A percentile compares a stretch with the other conserved stretches of the same genome.
These are phyloP conservation scores for Dryas integrifolia DNA, from an alignment of 331 rosid species.

Conservation along the genomic window DNA sequence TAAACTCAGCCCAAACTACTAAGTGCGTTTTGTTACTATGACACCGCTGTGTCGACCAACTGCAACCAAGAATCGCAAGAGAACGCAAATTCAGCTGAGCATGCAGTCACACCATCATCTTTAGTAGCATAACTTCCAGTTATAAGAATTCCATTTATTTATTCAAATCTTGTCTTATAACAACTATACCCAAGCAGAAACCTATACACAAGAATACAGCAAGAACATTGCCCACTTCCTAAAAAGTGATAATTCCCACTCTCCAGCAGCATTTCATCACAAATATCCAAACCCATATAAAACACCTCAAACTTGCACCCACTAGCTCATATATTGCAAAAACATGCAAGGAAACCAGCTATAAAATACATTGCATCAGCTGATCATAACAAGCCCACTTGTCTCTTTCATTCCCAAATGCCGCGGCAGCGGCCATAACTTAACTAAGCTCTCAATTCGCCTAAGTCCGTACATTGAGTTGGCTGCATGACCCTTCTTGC, in stretches of 20 bases:
- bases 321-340: neutral
- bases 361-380: slow-evolving; percentile 9
- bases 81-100: neutral
- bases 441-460: neutral
- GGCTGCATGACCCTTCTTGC: neutral
- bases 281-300: neutral
- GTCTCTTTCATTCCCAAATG: neutral
- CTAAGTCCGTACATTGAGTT: slow-evolving; percentile 4
- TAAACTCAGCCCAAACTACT: neutral
- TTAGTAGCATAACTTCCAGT: neutral
- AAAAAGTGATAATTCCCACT: neutral
- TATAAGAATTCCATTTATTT: neutral
- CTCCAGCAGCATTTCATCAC: too few species aligned
- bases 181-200: neutral
- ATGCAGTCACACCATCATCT: neutral
- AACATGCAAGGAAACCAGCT: neutral
- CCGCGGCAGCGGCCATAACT: neutral
- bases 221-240: neutral
- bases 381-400: neutral
- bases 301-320: neutral
- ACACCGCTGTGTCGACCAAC: neutral
- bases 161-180: neutral
- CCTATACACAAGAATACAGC: neutral
- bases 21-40: neutral
- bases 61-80: neutral